These are phyloP conservation scores for Plectranthus barbatus DNA, from an alignment of 257 asterid genomes.

Conservation along the genomic window DNA sequence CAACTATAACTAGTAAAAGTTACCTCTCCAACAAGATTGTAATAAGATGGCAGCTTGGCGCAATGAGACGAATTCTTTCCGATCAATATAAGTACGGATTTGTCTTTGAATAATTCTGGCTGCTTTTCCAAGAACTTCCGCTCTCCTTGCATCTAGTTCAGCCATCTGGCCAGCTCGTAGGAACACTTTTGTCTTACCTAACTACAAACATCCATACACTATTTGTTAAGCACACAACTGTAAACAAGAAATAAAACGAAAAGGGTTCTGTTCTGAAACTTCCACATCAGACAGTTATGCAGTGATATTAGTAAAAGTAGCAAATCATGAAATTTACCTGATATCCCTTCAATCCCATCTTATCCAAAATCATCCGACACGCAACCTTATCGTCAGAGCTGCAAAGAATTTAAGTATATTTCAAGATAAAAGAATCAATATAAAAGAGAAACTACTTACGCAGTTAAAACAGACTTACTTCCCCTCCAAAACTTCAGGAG, in stretches of 20 bases:
- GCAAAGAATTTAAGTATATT: slow-evolving; percentile 7
- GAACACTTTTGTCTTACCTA: slow-evolving; percentile 92
- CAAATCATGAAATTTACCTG: slow-evolving; percentile 38
- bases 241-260: slow-evolving; percentile 6
- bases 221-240: not conserved
- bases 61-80: slow-evolving; percentile 71
- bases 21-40: slow-evolving; percentile 99
- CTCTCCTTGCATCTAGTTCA: slow-evolving; percentile 92
- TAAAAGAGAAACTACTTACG: not conserved
- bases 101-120: slow-evolving; percentile 92
- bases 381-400: slow-evolving; percentile 69
- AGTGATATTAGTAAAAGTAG: not conserved
- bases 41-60: slow-evolving; percentile 76
- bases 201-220: slow-evolving; percentile 37
- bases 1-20: slow-evolving; percentile 1
- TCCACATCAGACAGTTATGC: not conserved
- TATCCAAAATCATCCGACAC: slow-evolving; percentile 62
- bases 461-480: slow-evolving; percentile 42
- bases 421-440: slow-evolving; percentile 6
- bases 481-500: slow-evolving; percentile 57
- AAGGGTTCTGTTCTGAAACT: not conserved
- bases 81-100: slow-evolving; percentile 76
- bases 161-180: slow-evolving; percentile 99
- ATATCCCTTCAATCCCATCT: slow-evolving; percentile 71
- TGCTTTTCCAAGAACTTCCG: slow-evolving; percentile 97